A percentile compares a stretch with the other conserved stretches of the same genome.
Conservation (phyloP, 2,329 filamentous ascomycete species). For the Annulohypoxylon truncatum region DNA sequence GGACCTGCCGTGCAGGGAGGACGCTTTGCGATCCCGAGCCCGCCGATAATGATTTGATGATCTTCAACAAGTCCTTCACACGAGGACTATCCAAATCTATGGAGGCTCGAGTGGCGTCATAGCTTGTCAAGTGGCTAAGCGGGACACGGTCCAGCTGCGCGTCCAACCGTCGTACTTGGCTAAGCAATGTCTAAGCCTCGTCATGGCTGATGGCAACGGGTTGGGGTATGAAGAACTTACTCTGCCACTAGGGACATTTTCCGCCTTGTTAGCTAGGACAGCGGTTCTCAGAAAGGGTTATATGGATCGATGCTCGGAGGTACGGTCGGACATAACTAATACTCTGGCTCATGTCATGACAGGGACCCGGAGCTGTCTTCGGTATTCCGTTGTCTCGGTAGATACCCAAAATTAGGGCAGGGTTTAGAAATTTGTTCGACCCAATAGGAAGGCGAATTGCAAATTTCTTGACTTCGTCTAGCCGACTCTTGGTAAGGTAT, state of each 20-base stretch:
- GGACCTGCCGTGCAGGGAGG: conserved; percentile 70
- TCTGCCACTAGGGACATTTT: conserved; percentile 62
- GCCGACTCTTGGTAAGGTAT: conserved; percentile 1
- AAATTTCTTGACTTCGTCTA: not conserved
- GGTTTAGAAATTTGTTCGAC: conserved; percentile 9
- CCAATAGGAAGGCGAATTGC: conserved; percentile 26
- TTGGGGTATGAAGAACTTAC: conserved; percentile 51
- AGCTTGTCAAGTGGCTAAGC: conserved; percentile 58
- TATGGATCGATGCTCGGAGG: conserved; percentile 41
- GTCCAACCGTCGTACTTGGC: conserved; percentile 72
- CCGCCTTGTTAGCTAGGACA: conserved; percentile 17
- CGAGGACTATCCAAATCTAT: conserved; percentile 63
- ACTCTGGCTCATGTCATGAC: conserved; percentile 41
- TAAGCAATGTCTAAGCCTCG: conserved; percentile 46
- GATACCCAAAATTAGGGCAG: conserved; percentile 11
- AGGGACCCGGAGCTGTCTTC: conserved; percentile 8
- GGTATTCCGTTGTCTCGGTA: conserved; percentile 7
- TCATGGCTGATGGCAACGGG: not conserved
- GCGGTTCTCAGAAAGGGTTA: conserved; percentile 24
- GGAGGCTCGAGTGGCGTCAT: conserved; percentile 53
- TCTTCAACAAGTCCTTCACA: conserved; percentile 71
- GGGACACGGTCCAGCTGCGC: conserved; percentile 73
- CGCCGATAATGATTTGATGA: conserved; percentile 78
- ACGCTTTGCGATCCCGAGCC: conserved; percentile 72
- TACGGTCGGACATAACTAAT: conserved; percentile 37